Evolutionary conservation across 1,139 yeast species (phyloP).

Genomic region (Candida sanyaensis): DNA sequence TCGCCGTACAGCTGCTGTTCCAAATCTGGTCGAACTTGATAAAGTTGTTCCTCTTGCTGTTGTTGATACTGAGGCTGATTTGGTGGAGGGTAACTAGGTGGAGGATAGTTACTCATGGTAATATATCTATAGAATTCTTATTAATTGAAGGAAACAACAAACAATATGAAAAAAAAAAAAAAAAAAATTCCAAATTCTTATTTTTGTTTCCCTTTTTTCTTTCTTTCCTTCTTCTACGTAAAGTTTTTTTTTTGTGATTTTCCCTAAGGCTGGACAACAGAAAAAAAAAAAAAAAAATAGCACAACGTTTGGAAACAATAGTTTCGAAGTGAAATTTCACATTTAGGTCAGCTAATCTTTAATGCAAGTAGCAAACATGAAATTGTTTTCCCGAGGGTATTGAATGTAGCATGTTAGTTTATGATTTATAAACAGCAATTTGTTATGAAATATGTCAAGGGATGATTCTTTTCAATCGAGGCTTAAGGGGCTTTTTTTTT

Average conservation of each 20-base stretch:
- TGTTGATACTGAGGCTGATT: slow-evolving; percentile 7
- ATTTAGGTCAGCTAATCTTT: background rate
- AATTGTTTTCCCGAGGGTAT: background rate
- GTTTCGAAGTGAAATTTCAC: background rate
- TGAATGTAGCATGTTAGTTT: too few relatives aligned
- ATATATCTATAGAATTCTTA: background rate
- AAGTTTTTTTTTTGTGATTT: background rate
- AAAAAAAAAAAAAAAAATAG: background rate
- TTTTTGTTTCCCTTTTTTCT: background rate
- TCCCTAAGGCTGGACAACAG: background rate
- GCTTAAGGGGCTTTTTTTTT: background rate
- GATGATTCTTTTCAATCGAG: background rate
- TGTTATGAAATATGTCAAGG: background rate
- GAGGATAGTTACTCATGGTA: slow-evolving; percentile 7
- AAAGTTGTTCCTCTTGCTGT: slow-evolving; percentile 10
- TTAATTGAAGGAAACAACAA: background rate
- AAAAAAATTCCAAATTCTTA: background rate
- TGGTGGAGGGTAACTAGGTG: slow-evolving; percentile 9
- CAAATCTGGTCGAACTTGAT: slow-evolving; percentile 22
- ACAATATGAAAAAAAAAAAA: background rate
- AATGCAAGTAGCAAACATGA: background rate
- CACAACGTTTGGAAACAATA: background rate
- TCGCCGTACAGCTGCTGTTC: slow-evolving; percentile 26
- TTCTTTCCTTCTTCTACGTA: background rate
- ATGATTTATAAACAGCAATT: background rate